Base-by-base conservation (phyloP, 2,329 filamentous ascomycete species). In the Paramyrothecium sp. region DNA sequence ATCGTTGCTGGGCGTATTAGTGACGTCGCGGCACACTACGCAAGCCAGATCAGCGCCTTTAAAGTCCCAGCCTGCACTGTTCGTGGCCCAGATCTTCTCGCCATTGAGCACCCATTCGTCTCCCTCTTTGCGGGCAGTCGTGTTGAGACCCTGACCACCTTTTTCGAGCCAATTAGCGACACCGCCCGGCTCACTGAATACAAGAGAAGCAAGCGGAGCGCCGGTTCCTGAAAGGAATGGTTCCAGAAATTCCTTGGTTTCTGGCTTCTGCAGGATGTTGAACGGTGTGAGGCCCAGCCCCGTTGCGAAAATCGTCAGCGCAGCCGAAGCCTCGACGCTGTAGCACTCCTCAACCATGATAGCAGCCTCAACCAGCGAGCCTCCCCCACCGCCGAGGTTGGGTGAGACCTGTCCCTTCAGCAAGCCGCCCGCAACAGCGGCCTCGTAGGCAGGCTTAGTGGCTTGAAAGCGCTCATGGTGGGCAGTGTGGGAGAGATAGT, bases 31-130 rank as follows among this genome's bases (percentile, higher is more conserved):
- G 64, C 80, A 83, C 3, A 82, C 77, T 7, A 84, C 73, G 59
- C 80, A 84, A 55, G 77, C 73, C 2, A 85, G 68, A 47, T 83
- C 79, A 1, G 80, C 78, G 11, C 82, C 81, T 54, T 71, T 70
- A 46, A 74, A 73, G 57, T 84, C 81, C 81, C 80, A 85, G 16
- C 82, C 81, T 1, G 73, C 76, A 54, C 72, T 75, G 63, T 83
- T 85, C 2, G 81, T 82, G 12, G 81, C 78, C 81, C 82, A 85
- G 44, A 82, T 69, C 75, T 85, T 83, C 61, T 84, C 81, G 3
- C 82, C 82, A 62, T 78, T 78, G 23, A 85, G 61, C 3, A 84
- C 64, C 77, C 78, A 84, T 48, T 78, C 73, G 38, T 81, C 74
- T 0, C 78, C 80, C n/a, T 82, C 77, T 11, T 65, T 64, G 20